phyloP scores from a whole-genome alignment of 192 early-diverging fungal genomes.

The Rhizoclosmatium sp. region DNA sequence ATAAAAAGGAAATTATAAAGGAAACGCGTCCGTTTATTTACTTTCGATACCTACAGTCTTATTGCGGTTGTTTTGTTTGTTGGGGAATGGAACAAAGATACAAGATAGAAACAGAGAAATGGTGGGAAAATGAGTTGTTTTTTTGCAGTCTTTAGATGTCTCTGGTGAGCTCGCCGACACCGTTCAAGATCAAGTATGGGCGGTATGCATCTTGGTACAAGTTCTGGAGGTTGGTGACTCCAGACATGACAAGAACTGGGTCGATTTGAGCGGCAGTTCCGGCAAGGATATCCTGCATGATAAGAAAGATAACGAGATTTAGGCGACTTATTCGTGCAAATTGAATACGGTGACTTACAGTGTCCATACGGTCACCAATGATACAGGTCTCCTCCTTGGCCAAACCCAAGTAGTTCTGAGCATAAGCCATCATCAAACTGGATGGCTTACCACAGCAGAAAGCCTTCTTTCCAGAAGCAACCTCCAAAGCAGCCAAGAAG shows the following conservation, averaged over 20 bases:
- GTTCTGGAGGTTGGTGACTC: slow-evolving; percentile 58
- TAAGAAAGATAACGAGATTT: neutral
- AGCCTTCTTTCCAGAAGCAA: slow-evolving; percentile 66
- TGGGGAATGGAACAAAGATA: neutral
- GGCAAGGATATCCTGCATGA: slow-evolving; percentile 59
- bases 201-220: slow-evolving; percentile 59
- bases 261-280: slow-evolving; percentile 68
- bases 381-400: slow-evolving; percentile 67
- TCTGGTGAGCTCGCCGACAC: slow-evolving; percentile 47
- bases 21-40: neutral
- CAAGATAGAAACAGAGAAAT: neutral
- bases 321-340: neutral
- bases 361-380: slow-evolving; percentile 74
- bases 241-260: slow-evolving; percentile 60
- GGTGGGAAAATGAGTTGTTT: too few relatives aligned
- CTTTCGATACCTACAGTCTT: neutral
- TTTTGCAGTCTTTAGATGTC: neutral
- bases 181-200: slow-evolving; percentile 65
- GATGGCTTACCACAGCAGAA: slow-evolving; percentile 67
- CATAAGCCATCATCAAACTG: slow-evolving; percentile 65
- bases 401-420: slow-evolving; percentile 60
- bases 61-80: neutral
- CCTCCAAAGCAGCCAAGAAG: slow-evolving; percentile 62
- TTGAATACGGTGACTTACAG: slow-evolving; percentile 27
- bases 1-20: neutral